A percentile compares a stretch with the other conserved stretches of the same genome.
These are phyloP conservation scores for Suillus clintonianus DNA, from an alignment of 768 basidiomycete species.

Conservation along the genomic window DNA sequence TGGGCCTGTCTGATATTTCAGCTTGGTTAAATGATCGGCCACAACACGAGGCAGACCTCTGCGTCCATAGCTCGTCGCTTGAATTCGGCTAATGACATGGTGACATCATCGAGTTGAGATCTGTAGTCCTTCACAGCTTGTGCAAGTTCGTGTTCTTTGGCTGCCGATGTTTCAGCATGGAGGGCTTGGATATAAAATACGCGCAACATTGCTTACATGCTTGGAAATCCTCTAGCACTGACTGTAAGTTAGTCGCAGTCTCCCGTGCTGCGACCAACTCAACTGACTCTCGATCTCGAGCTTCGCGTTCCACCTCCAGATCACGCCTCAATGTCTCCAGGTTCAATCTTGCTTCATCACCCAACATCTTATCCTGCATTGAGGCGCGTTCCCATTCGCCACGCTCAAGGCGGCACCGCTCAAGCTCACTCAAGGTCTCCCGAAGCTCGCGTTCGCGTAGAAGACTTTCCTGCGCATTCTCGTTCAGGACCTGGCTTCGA, in stretches of 20 bases:
- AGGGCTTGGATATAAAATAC: not conserved
- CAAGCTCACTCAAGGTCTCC: conserved; percentile 84
- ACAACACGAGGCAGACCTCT: conserved; percentile 55
- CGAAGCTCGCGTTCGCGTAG: conserved; percentile 79
- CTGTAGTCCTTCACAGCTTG: conserved; percentile 85
- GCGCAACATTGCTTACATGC: conserved; percentile 55
- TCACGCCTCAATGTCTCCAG: conserved; percentile 61
- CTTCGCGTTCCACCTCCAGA: conserved; percentile 64
- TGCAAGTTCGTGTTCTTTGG: conserved; percentile 87
- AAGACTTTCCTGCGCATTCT: conserved; percentile 67
- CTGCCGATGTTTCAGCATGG: conserved; percentile 40
- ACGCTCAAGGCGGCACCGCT: conserved; percentile 81
- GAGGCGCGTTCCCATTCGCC: conserved; percentile 69
- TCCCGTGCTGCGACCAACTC: conserved; percentile 71
- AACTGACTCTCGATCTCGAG: conserved; percentile 51
- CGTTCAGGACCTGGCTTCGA: conserved; percentile 64
- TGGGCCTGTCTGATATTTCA: conserved; percentile 50
- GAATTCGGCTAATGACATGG: conserved; percentile 83
- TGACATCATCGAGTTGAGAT: conserved; percentile 65
- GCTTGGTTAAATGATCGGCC: not conserved
- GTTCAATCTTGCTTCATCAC: conserved; percentile 68
- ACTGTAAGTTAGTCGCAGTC: conserved; percentile 82
- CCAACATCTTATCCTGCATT: conserved; percentile 64
- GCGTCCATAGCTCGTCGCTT: conserved; percentile 87
- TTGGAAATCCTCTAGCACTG: conserved; percentile 95